Percentiles rank a stretch among this genome's conserved stretches.
phyloP scores from a whole-genome alignment of 2,329 filamentous ascomycete genomes.

The Arachnomyces sp. region DNA sequence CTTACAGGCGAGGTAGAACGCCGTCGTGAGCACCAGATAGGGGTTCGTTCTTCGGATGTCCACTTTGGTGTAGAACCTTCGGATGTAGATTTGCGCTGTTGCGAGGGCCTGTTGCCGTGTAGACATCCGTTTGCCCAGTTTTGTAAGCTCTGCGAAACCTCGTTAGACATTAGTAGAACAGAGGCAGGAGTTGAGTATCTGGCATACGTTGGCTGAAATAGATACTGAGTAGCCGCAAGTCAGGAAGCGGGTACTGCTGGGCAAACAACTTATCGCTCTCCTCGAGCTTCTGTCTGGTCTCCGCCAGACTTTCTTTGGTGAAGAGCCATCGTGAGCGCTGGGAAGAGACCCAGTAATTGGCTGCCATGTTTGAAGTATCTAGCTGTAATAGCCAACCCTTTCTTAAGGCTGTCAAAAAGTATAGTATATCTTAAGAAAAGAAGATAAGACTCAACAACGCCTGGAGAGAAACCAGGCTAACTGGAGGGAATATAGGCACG shows the following conservation, averaged over 20 bases:
- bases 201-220: constrained; percentile 81
- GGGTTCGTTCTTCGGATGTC: constrained; percentile 90
- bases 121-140: constrained; percentile 74
- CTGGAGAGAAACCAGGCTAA: too few relatives aligned
- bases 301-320: constrained; percentile 68
- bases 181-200: constrained; percentile 2
- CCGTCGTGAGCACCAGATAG: constrained; percentile 85
- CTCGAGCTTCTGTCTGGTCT: constrained; percentile 68
- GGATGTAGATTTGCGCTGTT: constrained; percentile 89
- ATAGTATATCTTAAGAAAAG: too few relatives aligned
- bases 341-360: constrained; percentile 94
- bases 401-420: too few relatives aligned
- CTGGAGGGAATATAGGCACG: too few relatives aligned
- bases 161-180: background rate
- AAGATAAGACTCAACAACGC: too few relatives aligned
- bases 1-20: constrained; percentile 91
- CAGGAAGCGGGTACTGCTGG: constrained; percentile 73
- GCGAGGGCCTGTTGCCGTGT: constrained; percentile 87
- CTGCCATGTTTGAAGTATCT: constrained; percentile 57
- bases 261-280: constrained; percentile 67
- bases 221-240: constrained; percentile 74
- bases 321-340: constrained; percentile 89
- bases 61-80: constrained; percentile 84
- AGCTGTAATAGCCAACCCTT: too few relatives aligned
- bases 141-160: constrained; percentile 58